Percentiles rank a stretch among this genome's conserved stretches.
These are phyloP conservation scores for Sphenostylis stenocarpa DNA, from an alignment of 306 rosid species.

Conservation along the genomic window DNA sequence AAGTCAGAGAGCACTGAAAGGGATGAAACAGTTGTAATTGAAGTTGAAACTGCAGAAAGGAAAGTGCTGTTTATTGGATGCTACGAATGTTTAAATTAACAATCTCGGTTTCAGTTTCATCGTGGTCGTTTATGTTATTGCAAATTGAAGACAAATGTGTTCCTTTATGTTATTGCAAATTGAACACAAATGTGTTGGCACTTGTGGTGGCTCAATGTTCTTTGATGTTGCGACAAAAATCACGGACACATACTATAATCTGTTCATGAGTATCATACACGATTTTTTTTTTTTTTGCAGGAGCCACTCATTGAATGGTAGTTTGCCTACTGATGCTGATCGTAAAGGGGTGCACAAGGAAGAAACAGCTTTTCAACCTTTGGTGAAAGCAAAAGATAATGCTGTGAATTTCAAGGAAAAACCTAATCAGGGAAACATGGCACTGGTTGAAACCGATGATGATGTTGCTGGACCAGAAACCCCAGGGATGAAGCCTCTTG, in stretches of 20 bases:
- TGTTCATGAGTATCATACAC: not conserved
- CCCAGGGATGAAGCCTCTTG: slow-evolving; percentile 63
- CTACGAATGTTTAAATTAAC: not conserved
- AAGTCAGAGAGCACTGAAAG: not conserved
- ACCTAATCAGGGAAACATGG: slow-evolving; percentile 14
- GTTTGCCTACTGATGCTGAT: slow-evolving; percentile 29
- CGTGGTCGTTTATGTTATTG: not conserved
- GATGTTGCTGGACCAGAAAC: slow-evolving; percentile 74
- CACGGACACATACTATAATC: not conserved
- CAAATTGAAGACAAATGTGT: not conserved
- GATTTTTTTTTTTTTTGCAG: slow-evolving; percentile 39
- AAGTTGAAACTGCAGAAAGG: not conserved
- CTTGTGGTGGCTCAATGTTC: not conserved
- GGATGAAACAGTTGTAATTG: not conserved
- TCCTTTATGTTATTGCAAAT: not conserved
- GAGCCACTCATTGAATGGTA: slow-evolving; percentile 36
- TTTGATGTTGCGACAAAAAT: not conserved
- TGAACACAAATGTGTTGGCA: not conserved
- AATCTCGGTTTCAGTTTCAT: not conserved
- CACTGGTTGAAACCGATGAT: slow-evolving; percentile 39
- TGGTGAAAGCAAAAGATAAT: slow-evolving; percentile 28
- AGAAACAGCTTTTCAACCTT: slow-evolving; percentile 36
- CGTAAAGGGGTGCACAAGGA: slow-evolving; percentile 35
- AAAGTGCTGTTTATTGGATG: slow-evolving; percentile 2
- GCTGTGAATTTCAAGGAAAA: slow-evolving; percentile 33